A percentile compares a stretch with the other conserved stretches of the same genome.
Conservation (phyloP, 176 grass and related monocot genomes). For the Oryza rufipogon region DNA sequence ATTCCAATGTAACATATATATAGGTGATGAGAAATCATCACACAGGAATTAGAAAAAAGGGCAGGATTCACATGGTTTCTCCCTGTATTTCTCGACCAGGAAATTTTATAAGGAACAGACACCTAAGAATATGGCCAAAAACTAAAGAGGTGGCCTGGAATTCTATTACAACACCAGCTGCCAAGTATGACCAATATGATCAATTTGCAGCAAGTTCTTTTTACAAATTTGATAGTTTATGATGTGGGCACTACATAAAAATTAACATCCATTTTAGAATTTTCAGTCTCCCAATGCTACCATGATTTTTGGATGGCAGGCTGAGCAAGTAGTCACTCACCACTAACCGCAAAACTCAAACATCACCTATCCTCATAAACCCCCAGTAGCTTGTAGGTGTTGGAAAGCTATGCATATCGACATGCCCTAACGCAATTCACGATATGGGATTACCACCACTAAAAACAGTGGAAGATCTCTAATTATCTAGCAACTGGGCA, state of each 20-base stretch:
- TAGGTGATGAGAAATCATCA: slow-evolving; percentile 1
- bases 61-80: neutral
- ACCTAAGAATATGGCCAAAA: neutral
- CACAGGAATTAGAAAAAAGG: slow-evolving; percentile 27
- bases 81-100: slow-evolving; percentile 1
- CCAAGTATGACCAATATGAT: neutral
- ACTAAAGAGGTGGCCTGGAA: neutral
- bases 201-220: neutral
- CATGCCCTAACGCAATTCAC: neutral
- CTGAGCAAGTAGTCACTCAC: neutral
- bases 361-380: neutral
- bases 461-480: slow-evolving; percentile 12
- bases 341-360: neutral
- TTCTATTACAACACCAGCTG: neutral
- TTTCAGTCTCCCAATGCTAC: neutral
- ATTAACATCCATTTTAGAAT: neutral
- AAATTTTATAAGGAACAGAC: slow-evolving; percentile 17
- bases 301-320: neutral
- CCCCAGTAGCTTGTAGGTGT: neutral
- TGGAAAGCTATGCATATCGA: neutral
- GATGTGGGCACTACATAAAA: neutral
- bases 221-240: too few species aligned
- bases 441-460: neutral
- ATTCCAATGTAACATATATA: slow-evolving; percentile 27
- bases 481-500: neutral